Base-by-base conservation (phyloP, 805 yeast species). In the Torulaspora quercuum region DNA sequence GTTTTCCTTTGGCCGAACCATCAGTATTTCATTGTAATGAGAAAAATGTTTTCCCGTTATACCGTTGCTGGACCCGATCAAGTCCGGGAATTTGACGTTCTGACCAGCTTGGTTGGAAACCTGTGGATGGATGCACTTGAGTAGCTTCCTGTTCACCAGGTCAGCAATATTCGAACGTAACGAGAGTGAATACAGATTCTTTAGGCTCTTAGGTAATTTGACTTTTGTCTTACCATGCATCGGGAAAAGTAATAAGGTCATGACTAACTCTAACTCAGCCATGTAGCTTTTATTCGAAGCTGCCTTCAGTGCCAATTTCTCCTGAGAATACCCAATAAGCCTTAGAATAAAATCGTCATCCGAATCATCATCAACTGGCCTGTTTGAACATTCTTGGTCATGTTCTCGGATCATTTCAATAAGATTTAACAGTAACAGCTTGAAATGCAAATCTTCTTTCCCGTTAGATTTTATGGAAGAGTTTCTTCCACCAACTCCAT, bases 241-340 rank as follows among this genome's bases (percentile, higher is more conserved):
- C 1, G 76, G 71, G 44, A 71, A 72, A 24, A 77, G 76, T 23
- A 88, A 63, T 42, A 88, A 66, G 14, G 95, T 86, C 92, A 88
- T 84, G 2, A 94, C 79, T 28, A 80, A 66, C 55, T 89, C 95
- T 43, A 88, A 63, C 46, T 85, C 90, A 37, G 75, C 73, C 60
- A 87, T 69, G 42, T 82, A 76, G 39, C 67, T 67, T 45, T 65
- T 65, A 30, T 79, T 78, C 33, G 73, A 70, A 2, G 82, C 68
- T 1, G 80, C 82, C 41, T 80, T 76, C 44, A 68, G 67, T 4
- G 85, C 75, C 44, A 84, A 57, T 50, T 79, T 79, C 13, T 70
- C 73, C 42, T 78, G 69, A 6, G 83, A 80, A 59, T 82, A 82
- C 6, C 63, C 54, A 13, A 82, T 69, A 3, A 82, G 69, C 10